Base-by-base conservation (phyloP, 768 basidiomycete genomes). In the Agrocybe praecox region DNA sequence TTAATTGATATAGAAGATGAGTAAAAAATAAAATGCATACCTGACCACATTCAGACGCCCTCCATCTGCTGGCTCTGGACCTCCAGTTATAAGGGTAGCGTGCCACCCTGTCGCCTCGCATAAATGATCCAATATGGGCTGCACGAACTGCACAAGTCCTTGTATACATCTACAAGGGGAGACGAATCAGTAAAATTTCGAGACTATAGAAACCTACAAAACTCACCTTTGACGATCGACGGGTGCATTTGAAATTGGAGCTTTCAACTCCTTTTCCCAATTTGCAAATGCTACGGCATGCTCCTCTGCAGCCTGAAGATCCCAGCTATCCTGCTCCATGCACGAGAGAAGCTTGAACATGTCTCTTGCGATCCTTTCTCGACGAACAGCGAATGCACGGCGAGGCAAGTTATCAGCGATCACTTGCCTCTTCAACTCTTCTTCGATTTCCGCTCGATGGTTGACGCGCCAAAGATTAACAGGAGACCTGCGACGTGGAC, bases 161-260 rank as follows among this genome's bases (percentile, higher is more conserved):
- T 55, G 15, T 3, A 55, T 55, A 15, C 33, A 36, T 2, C 49
- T 51, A n/a, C n/a, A n/a, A n/a, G n/a, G 40, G 2, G 26, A 17
- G 22, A 55, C 15, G 23, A 2, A 5, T 29, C 26, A 29, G 22
- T 18, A 49, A 32, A 32, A 33, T 8, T 48, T 15, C 7, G 21
- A 26, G 5, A 49, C 33, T 11, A 43, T 15, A 46, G n/a, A 8
- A 21, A 18, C 12, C 15, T 21, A 40, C 22, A 12, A 47, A 4
- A 24, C 48, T 34, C 44, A 63, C 56, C 52, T 33, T 42, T 62
- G 61, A 17, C 46, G 50, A 19, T 51, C 54, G 9, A 11, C 57
- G 6, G 54, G 58, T 21, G 43, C 22, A 6, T 18, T 47, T 7
- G 54, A 43, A 18, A 53, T 48, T 4, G 17, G 29, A 6, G 23